Percentiles rank a stretch among this genome's conserved stretches.
Conservation (phyloP, 352 stramenopile species). For the Phytophthora hibernalis region DNA sequence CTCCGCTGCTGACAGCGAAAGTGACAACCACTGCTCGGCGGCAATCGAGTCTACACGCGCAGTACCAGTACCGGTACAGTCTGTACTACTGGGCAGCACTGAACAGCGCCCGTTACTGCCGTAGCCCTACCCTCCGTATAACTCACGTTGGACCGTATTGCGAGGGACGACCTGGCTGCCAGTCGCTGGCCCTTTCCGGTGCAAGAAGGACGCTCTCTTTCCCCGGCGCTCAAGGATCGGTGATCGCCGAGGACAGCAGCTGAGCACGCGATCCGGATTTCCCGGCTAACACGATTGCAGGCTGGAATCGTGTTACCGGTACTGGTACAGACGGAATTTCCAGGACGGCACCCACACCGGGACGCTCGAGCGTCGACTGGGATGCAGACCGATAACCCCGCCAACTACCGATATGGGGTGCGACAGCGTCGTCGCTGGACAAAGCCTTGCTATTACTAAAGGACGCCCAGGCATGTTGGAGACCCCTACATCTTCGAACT, state of each 20-base stretch:
- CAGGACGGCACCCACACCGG: constrained; percentile 7
- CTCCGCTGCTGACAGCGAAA: background rate
- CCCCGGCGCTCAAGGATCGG: constrained; percentile 14
- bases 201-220: constrained; percentile 23
- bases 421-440: constrained; percentile 7
- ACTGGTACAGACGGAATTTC: too few species aligned
- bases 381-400: constrained; percentile 9
- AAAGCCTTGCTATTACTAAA: constrained; percentile 13
- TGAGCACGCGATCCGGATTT: constrained; percentile 26
- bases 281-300: constrained; percentile 14
- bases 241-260: constrained; percentile 32
- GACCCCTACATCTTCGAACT: constrained; percentile 17
- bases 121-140: constrained; percentile 9
- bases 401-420: constrained; percentile 19
- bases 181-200: constrained; percentile 16
- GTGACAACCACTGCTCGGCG: background rate
- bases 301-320: too few species aligned
- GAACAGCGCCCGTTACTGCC: background rate
- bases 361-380: constrained; percentile 1
- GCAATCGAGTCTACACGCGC: background rate
- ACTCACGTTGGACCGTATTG: constrained; percentile 17
- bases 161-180: constrained; percentile 10
- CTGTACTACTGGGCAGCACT: too few species aligned
- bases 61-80: too few species aligned
- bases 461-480: constrained; percentile 13